phyloP scores from a whole-genome alignment of 2,329 filamentous ascomycete genomes.

The Colletotrichum truncatum region DNA sequence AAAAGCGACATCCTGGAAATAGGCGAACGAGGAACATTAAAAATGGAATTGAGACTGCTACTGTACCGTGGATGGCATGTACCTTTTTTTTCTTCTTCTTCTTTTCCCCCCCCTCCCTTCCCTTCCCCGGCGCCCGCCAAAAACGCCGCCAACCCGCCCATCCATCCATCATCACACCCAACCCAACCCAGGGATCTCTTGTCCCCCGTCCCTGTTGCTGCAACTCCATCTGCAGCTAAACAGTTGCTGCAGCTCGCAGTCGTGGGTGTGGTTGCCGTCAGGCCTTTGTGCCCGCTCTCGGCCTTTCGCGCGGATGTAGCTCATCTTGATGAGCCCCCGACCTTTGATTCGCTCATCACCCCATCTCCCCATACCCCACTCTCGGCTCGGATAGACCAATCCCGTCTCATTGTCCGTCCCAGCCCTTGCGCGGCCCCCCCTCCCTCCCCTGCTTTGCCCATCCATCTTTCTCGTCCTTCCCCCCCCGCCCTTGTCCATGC shows the following conservation, averaged over 20 bases:
- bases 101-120: neutral
- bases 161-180: neutral
- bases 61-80: no score
- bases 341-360: constrained; percentile 14
- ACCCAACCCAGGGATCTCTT: constrained; percentile 16
- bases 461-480: constrained; percentile 1
- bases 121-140: constrained; percentile 14
- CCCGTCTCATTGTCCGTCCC: constrained; percentile 2
- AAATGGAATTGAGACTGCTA: no score
- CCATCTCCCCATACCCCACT: neutral
- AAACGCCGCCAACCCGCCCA: no score
- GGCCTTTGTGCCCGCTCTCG: constrained; percentile 18
- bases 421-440: constrained; percentile 2
- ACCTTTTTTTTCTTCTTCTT: neutral
- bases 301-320: constrained; percentile 7
- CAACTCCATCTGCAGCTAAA: constrained; percentile 15
- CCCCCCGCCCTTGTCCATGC: constrained; percentile 11
- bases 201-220: constrained; percentile 12
- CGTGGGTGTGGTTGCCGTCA: neutral
- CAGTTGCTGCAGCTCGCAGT: constrained; percentile 3
- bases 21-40: no score
- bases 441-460: constrained; percentile 1
- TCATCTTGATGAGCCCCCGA: neutral
- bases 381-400: neutral
- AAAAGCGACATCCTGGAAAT: no score